Evolutionary conservation across 345 rosid species (phyloP).

Genomic region (Gynandropsis gynandra): DNA sequence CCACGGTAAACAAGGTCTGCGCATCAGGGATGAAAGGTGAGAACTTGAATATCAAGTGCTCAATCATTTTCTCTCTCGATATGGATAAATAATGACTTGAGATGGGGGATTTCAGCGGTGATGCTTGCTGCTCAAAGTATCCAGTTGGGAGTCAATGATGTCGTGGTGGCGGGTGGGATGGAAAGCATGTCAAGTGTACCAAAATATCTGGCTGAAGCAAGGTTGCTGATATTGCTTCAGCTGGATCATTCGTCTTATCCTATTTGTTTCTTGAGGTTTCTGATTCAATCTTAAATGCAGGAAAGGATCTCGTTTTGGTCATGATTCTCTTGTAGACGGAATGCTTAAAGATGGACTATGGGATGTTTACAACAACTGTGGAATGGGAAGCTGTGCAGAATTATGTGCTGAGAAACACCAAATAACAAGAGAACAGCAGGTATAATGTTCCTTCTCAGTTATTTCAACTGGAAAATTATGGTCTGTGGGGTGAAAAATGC

Average conservation of each 20-base stretch:
- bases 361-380: slow-evolving; percentile 90
- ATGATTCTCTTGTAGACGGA: slow-evolving; percentile 89
- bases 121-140: slow-evolving; percentile 94
- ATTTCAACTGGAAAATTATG: background rate
- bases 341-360: slow-evolving; percentile 96
- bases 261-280: slow-evolving; percentile 14
- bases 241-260: background rate
- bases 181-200: slow-evolving; percentile 98
- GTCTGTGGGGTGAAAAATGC: background rate
- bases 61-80: background rate
- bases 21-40: slow-evolving; percentile 99
- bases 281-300: slow-evolving; percentile 36
- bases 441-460: slow-evolving; percentile 22
- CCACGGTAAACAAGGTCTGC: slow-evolving; percentile 95
- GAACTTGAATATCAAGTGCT: background rate
- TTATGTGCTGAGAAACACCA: slow-evolving; percentile 71
- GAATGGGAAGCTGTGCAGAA: slow-evolving; percentile 96
- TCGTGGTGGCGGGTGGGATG: slow-evolving; percentile 98
- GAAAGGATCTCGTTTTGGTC: slow-evolving; percentile 95
- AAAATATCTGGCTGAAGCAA: slow-evolving; percentile 84
- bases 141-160: slow-evolving; percentile 85
- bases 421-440: slow-evolving; percentile 88
- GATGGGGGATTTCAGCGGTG: slow-evolving; percentile 50
- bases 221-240: slow-evolving; percentile 35
- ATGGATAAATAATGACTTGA: background rate